Percentiles rank a stretch among this genome's conserved stretches.
These are phyloP conservation scores for Tardiomyces digboiensis DNA, from an alignment of 1,139 yeast species.

Conservation along the genomic window DNA sequence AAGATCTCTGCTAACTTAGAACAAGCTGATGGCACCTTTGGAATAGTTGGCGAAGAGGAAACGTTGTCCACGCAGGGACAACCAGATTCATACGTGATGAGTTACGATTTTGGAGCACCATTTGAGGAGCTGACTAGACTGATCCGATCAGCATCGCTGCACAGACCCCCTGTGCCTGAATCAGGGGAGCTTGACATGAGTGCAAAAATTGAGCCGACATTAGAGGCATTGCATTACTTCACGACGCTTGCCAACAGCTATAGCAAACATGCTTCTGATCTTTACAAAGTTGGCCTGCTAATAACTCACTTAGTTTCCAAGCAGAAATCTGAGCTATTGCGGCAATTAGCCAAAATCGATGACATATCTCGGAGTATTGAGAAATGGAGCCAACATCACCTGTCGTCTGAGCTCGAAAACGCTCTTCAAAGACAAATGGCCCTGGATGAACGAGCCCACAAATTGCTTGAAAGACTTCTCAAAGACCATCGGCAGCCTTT, in stretches of 20 bases:
- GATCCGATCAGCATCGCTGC: not conserved
- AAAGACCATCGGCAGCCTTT: constrained; percentile 23
- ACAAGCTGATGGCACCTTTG: no score
- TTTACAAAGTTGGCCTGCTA: constrained; percentile 23
- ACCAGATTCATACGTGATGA: not conserved
- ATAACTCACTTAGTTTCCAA: constrained; percentile 24
- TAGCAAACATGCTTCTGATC: constrained; percentile 15
- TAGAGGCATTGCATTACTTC: constrained; percentile 1
- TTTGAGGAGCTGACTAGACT: not conserved
- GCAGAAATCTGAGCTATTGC: constrained; percentile 27
- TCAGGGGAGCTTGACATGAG: not conserved
- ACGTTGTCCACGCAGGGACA: no score
- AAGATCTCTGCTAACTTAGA: not conserved
- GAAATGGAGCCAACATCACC: constrained; percentile 4
- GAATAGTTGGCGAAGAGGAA: no score
- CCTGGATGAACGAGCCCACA: constrained; percentile 26
- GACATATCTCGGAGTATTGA: constrained; percentile 7
- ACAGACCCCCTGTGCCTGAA: not conserved
- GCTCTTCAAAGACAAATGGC: constrained; percentile 22
- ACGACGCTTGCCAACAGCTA: constrained; percentile 11
- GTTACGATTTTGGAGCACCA: not conserved
- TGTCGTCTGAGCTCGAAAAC: constrained; percentile 7
- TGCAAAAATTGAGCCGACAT: not conserved
- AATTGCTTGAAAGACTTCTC: constrained; percentile 22
- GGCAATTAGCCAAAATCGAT: constrained; percentile 26